Evolutionary conservation across 2,329 filamentous ascomycete species (phyloP).

Genomic region (Conoideocrella luteorostrata): DNA sequence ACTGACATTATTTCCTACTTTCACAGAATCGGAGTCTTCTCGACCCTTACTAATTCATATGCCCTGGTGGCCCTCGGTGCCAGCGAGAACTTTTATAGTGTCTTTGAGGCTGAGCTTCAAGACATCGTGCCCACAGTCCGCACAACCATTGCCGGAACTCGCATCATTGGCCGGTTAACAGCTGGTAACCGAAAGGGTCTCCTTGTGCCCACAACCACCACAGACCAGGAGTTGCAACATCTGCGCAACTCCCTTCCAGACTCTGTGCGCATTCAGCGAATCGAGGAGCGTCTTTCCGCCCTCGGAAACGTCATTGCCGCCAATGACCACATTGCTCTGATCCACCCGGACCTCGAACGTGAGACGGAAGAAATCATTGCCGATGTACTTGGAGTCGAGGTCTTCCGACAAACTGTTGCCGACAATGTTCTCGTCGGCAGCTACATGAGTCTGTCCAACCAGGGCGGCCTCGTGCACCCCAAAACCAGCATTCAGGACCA

Average conservation of each 20-base stretch:
- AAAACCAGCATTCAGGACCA: slow-evolving; percentile 97
- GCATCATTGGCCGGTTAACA: slow-evolving; percentile 92
- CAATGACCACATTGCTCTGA: slow-evolving; percentile 94
- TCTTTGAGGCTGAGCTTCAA: slow-evolving; percentile 96
- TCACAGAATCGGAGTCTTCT: slow-evolving; percentile 85
- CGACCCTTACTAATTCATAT: slow-evolving; percentile 95
- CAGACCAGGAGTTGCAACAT: slow-evolving; percentile 97
- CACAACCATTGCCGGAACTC: slow-evolving; percentile 91
- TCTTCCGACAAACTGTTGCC: slow-evolving; percentile 89
- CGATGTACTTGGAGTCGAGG: slow-evolving; percentile 83
- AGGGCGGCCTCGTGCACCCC: slow-evolving; percentile 92
- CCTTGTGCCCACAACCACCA: slow-evolving; percentile 90
- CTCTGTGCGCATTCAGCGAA: slow-evolving; percentile 86
- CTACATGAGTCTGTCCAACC: slow-evolving; percentile 95
- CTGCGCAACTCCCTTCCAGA: slow-evolving; percentile 92
- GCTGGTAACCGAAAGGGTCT: slow-evolving; percentile 96
- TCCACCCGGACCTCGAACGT: slow-evolving; percentile 93
- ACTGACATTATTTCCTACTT: background rate
- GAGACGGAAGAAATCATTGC: slow-evolving; percentile 99
- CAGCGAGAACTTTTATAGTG: slow-evolving; percentile 98
- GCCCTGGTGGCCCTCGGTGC: slow-evolving; percentile 89
- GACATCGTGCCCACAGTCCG: slow-evolving; percentile 96
- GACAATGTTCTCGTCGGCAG: slow-evolving; percentile 95
- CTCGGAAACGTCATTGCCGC: slow-evolving; percentile 94
- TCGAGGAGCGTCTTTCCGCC: slow-evolving; percentile 93